These are phyloP conservation scores for Wickerhamomyces canadensis DNA, from an alignment of 805 yeast genomes.

Conservation along the genomic window DNA sequence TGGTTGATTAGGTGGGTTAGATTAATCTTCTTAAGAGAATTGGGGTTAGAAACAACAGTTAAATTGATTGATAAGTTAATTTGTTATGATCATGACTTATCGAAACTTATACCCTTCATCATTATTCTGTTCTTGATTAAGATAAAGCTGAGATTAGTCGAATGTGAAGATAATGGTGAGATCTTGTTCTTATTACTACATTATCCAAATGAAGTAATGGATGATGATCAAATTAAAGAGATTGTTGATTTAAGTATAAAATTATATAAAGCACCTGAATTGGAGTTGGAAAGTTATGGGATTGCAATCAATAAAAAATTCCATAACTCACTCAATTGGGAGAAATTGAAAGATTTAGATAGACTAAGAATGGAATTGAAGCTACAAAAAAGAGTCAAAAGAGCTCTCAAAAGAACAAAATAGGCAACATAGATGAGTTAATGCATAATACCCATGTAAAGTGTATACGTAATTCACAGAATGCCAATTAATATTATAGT, in stretches of 20 bases:
- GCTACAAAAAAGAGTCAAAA: conserved; percentile 36
- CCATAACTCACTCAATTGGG: conserved; percentile 35
- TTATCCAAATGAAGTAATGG: conserved; percentile 31
- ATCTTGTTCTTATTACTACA: conserved; percentile 39
- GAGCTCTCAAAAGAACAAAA: conserved; percentile 11
- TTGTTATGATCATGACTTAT: conserved; percentile 23
- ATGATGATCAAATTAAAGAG: conserved; percentile 24
- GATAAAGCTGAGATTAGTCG: conserved; percentile 38
- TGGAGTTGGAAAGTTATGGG: conserved; percentile 33
- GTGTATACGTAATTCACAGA: no score
- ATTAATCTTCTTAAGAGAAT: conserved; percentile 38
- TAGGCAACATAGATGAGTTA: no score
- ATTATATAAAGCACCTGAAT: conserved; percentile 28
- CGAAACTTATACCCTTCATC: conserved; percentile 33
- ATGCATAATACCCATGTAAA: no score
- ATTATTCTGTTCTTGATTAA: conserved; percentile 37
- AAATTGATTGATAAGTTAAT: conserved; percentile 40
- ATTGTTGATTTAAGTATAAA: conserved; percentile 30
- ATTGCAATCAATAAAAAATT: conserved; percentile 33
- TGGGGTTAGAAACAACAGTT: conserved; percentile 33
- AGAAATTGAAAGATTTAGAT: conserved; percentile 36
- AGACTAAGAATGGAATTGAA: conserved; percentile 41
- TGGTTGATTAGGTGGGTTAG: conserved; percentile 49
- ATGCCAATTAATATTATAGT: no score
- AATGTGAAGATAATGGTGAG: conserved; percentile 43